phyloP scores from a whole-genome alignment of 495 filamentous ascomycete species.

The Penicillium arizonense region DNA sequence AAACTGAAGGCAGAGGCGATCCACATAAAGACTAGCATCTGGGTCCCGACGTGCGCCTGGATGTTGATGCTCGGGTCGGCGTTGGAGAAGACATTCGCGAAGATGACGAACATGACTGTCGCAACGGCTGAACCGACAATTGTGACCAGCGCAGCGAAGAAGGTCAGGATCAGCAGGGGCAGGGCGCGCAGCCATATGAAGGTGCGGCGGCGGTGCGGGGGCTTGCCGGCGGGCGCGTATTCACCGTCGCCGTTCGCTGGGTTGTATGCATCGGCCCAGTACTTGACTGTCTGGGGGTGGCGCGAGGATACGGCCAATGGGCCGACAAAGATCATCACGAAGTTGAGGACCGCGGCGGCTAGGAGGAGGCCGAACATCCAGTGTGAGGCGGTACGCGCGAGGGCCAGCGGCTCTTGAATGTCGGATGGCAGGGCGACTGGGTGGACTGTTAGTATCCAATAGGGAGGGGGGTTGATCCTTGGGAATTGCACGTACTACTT shows the following conservation, averaged over 20 bases:
- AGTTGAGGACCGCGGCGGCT: slow-evolving; percentile 61
- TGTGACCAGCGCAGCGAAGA: slow-evolving; percentile 62
- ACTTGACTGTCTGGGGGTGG: slow-evolving; percentile 42
- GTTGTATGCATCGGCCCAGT: slow-evolving; percentile 6
- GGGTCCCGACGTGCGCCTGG: slow-evolving; percentile 60
- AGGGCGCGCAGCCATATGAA: slow-evolving; percentile 48
- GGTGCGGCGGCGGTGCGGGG: slow-evolving; percentile 43
- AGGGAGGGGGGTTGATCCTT: not conserved
- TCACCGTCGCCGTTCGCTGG: slow-evolving; percentile 19
- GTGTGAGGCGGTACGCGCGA: slow-evolving; percentile 75
- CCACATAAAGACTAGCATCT: slow-evolving; percentile 93
- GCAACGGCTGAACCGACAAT: slow-evolving; percentile 70
- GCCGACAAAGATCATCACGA: slow-evolving; percentile 66
- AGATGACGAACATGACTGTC: slow-evolving; percentile 77
- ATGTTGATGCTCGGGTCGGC: slow-evolving; percentile 71
- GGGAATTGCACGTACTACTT: slow-evolving; percentile 53
- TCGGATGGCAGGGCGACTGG: slow-evolving; percentile 73
- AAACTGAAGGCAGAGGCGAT: slow-evolving; percentile 64
- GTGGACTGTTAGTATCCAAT: slow-evolving; percentile 13
- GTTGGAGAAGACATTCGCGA: slow-evolving; percentile 65
- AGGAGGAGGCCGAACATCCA: slow-evolving; percentile 93
- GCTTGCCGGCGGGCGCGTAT: slow-evolving; percentile 12
- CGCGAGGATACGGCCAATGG: slow-evolving; percentile 53
- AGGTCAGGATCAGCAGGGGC: slow-evolving; percentile 57
- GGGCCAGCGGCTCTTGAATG: slow-evolving; percentile 65